Percentiles rank a stretch among this genome's conserved stretches.
phyloP scores from a whole-genome alignment of 129 eudicot species.

The Escallonia rubra region DNA sequence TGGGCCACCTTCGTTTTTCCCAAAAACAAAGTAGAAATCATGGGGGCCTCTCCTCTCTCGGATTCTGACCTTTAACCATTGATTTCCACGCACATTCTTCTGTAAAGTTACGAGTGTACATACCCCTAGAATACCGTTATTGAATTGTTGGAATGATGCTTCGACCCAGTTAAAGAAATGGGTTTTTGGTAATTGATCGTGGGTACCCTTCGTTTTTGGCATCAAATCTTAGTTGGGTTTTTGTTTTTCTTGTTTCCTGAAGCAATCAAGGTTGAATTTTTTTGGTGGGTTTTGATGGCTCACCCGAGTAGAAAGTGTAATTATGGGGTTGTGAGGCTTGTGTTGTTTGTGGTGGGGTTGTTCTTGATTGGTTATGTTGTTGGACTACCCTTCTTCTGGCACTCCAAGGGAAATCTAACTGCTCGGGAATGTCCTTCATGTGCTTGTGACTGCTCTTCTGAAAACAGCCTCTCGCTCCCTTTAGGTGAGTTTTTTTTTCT shows the following conservation, averaged over 20 bases:
- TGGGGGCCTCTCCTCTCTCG: constrained; percentile 2
- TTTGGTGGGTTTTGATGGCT: constrained; percentile 17
- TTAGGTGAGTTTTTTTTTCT: constrained; percentile 19
- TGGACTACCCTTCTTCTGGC: constrained; percentile 12
- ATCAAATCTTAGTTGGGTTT: not conserved
- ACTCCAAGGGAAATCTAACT: not conserved
- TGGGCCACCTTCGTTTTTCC: constrained; percentile 14
- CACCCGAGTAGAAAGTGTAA: constrained; percentile 15
- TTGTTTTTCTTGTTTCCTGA: constrained; percentile 1
- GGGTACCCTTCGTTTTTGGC: not conserved
- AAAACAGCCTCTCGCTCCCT: constrained; percentile 12
- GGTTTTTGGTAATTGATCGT: not conserved
- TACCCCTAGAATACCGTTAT: not conserved
- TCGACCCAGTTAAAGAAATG: constrained; percentile 10
- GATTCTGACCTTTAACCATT: not conserved
- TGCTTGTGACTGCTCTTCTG: constrained; percentile 32
- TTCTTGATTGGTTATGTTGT: constrained; percentile 22
- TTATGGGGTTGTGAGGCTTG: constrained; percentile 20
- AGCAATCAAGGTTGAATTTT: too few species aligned
- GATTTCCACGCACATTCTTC: not conserved
- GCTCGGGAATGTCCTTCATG: constrained; percentile 34
- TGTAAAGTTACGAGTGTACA: not conserved
- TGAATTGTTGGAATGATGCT: not conserved
- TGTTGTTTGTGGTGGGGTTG: constrained; percentile 20
- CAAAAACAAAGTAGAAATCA: not conserved